phyloP scores from a whole-genome alignment of 1,139 yeast genomes.

The Kodamaea arcana region DNA sequence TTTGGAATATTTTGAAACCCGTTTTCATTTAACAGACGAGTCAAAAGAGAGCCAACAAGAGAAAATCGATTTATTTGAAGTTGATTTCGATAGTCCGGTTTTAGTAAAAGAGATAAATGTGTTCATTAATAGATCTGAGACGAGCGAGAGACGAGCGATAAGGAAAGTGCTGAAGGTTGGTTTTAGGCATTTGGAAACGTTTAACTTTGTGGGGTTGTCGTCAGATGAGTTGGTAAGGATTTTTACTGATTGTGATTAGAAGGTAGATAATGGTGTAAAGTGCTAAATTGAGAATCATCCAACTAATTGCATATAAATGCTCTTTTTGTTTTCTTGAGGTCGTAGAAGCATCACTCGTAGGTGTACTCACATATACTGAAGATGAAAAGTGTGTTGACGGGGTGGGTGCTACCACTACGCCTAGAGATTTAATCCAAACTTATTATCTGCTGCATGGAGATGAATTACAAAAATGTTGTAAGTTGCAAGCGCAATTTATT shows the following conservation, averaged over 20 bases:
- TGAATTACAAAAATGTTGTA: too few relatives aligned
- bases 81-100: constrained; percentile 31
- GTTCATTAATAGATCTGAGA: constrained; percentile 11
- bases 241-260: constrained; percentile 12
- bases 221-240: constrained; percentile 14
- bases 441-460: too few relatives aligned
- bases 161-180: constrained; percentile 5
- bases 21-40: constrained; percentile 19
- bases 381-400: too few relatives aligned
- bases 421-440: too few relatives aligned
- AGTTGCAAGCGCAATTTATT: neutral
- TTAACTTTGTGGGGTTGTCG: constrained; percentile 9
- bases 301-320: too few relatives aligned
- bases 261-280: too few relatives aligned
- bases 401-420: too few relatives aligned
- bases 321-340: too few relatives aligned
- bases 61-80: constrained; percentile 19
- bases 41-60: constrained; percentile 12
- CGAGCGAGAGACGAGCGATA: constrained; percentile 5
- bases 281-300: too few relatives aligned
- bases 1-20: constrained; percentile 17
- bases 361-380: too few relatives aligned
- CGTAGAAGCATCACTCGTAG: too few relatives aligned
- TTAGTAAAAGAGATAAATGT: constrained; percentile 19
- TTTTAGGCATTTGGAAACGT: constrained; percentile 14